Evolutionary conservation across 768 basidiomycete genomes (phyloP).

Genomic region (Termitomyces sp.): DNA sequence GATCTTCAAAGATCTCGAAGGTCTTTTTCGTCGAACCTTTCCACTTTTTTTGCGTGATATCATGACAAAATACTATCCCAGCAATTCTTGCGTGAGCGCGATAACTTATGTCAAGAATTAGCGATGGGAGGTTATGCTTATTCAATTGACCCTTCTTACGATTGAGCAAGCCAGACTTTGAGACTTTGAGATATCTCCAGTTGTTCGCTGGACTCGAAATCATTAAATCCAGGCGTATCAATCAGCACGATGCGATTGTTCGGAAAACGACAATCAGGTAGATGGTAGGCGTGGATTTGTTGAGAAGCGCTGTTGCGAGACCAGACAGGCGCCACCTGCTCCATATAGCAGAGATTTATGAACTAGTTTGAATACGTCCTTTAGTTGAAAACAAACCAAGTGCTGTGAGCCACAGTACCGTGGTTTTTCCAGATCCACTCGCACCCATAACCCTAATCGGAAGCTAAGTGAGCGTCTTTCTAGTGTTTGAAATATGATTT

Average conservation of each 20-base stretch:
- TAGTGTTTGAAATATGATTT: background rate
- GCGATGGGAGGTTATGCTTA: background rate
- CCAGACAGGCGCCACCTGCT: background rate
- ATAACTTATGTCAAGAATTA: background rate
- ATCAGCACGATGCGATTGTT: background rate
- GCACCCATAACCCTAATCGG: background rate
- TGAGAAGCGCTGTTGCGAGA: background rate
- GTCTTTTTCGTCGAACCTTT: background rate
- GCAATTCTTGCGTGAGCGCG: background rate
- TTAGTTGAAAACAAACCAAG: background rate
- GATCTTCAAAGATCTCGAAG: constrained; percentile 24
- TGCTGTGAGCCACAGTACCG: background rate
- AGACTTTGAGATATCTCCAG: background rate
- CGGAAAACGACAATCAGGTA: background rate
- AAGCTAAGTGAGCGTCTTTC: background rate
- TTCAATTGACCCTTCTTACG: background rate
- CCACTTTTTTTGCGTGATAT: constrained; percentile 2
- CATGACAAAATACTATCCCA: background rate
- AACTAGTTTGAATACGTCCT: background rate
- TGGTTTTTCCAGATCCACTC: background rate
- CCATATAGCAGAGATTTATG: background rate
- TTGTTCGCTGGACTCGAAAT: background rate
- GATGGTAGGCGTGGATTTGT: background rate
- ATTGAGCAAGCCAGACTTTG: background rate
- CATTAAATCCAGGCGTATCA: background rate